Evolutionary conservation across 2,329 filamentous ascomycete genomes (phyloP), one percentile per base, ranked within the genome.

Genomic region (Endoconidiophora laricicola): DNA sequence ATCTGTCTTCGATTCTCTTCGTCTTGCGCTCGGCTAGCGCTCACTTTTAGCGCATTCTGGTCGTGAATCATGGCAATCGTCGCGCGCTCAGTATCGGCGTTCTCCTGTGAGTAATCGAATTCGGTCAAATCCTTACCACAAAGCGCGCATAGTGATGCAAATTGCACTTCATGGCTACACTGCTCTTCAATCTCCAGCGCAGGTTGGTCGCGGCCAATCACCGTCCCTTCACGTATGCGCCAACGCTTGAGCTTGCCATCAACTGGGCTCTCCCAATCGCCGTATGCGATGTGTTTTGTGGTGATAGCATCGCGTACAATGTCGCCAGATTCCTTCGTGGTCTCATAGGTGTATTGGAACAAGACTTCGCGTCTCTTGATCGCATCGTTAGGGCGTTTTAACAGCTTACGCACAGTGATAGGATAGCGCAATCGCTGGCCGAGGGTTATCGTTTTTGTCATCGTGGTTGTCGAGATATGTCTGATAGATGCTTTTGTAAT

Each of bases 111-210:
- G 75, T 86, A 95, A 63, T 80, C 83, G 58, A 81, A 76, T 72
- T 86, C 80, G 49, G 86, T 94, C 87, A 98, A 94, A 66, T 96
- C 88, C 65, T 90, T 86, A 55, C 91, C 91, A 65, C 91, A 98
- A 55, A 88, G 76, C 53, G 80, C 86, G 66, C 91, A 98, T 57
- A 98, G 74, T 42, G 88, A 88, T 51, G 83, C 83, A 61, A 86
- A 94, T 64, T 96, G 90, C 39, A 94, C 74, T 58, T 90, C 84
- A 66, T 98, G 91, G 26, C 82, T 76, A 65, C 91, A 98, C 51
- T 83, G 79, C 68, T 98, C 91, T 59, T 94, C 83, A 49, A 98
- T 82, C 54, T 86, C 80, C 53, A 87, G 76, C 54, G 73, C 76
- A 2, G 68, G 61, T 54, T 69, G 69, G 61, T 82, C 78, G 44